Conservation (phyloP, 306 rosid genomes). For the Chamaecrista fasciculata region DNA sequence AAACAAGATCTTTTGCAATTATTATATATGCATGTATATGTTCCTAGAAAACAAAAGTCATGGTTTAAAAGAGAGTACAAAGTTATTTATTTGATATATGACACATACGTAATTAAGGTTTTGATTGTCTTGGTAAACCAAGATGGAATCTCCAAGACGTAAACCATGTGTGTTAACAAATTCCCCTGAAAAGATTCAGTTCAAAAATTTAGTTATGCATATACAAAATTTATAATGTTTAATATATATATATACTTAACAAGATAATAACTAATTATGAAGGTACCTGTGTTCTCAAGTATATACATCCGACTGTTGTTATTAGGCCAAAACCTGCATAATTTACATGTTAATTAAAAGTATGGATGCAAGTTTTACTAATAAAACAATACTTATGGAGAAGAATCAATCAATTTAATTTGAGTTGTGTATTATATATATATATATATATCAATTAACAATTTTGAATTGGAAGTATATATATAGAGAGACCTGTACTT, state of each 20-base stretch:
- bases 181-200: slow-evolving; percentile 55
- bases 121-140: slow-evolving; percentile 62
- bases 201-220: not conserved
- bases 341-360: slow-evolving; percentile 11
- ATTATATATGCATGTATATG: too few relatives aligned
- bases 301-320: slow-evolving; percentile 97
- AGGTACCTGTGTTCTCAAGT: slow-evolving; percentile 91
- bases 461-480: not conserved
- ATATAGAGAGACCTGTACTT: slow-evolving; percentile 68
- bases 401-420: not conserved
- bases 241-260: too few relatives aligned
- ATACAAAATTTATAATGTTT: not conserved
- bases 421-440: not conserved
- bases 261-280: too few relatives aligned
- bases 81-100: not conserved
- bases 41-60: not conserved
- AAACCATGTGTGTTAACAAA: slow-evolving; percentile 75
- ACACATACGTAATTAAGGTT: slow-evolving; percentile 62
- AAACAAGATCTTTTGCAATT: not conserved
- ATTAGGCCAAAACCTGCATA: slow-evolving; percentile 91
- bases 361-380: too few relatives aligned
- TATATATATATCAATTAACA: too few relatives aligned
- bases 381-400: too few relatives aligned
- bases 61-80: not conserved
- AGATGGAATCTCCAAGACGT: slow-evolving; percentile 68